phyloP scores from a whole-genome alignment of 129 eudicot genomes.

The Helichrysum umbraculigerum region DNA sequence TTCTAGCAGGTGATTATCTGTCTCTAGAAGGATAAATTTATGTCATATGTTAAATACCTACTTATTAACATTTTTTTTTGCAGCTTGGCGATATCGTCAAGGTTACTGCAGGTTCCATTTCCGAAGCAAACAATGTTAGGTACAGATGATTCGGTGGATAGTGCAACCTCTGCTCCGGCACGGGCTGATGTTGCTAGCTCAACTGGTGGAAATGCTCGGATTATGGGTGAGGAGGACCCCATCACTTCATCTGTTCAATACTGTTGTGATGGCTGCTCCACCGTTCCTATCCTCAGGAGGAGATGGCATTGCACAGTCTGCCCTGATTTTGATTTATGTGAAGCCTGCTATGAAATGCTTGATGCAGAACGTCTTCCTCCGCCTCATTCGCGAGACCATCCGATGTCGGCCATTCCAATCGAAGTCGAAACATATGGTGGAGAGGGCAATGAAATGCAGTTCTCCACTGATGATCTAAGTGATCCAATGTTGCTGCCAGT shows the following conservation, averaged over 20 bases:
- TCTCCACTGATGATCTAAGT: conserved; percentile 62
- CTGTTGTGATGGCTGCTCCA: conserved; percentile 99
- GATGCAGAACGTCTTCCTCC: conserved; percentile 95
- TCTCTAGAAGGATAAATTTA: not conserved
- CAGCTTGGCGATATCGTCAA: conserved; percentile 97
- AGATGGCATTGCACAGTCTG: conserved; percentile 99
- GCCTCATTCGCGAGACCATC: conserved; percentile 97
- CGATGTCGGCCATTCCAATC: conserved; percentile 95
- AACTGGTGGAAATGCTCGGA: conserved; percentile 65
- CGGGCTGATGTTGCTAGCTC: conserved; percentile 57
- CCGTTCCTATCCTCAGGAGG: conserved; percentile 90
- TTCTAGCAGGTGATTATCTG: conserved; percentile 77
- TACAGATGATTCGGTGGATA: conserved; percentile 67
- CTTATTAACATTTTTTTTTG: not conserved
- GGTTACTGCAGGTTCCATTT: conserved; percentile 98
- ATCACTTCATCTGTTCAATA: conserved; percentile 94
- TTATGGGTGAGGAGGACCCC: conserved; percentile 93
- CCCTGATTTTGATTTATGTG: conserved; percentile 99
- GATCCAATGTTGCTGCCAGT: conserved; percentile 66
- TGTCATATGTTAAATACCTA: conserved; percentile 5
- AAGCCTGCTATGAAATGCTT: conserved; percentile 92
- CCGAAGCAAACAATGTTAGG: conserved; percentile 99
- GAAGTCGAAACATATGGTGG: conserved; percentile 80
- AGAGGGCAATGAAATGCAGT: conserved; percentile 87
- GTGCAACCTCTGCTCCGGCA: conserved; percentile 46